phyloP scores from a whole-genome alignment of 2,329 filamentous ascomycete genomes.

The Monosporascus sp. region DNA sequence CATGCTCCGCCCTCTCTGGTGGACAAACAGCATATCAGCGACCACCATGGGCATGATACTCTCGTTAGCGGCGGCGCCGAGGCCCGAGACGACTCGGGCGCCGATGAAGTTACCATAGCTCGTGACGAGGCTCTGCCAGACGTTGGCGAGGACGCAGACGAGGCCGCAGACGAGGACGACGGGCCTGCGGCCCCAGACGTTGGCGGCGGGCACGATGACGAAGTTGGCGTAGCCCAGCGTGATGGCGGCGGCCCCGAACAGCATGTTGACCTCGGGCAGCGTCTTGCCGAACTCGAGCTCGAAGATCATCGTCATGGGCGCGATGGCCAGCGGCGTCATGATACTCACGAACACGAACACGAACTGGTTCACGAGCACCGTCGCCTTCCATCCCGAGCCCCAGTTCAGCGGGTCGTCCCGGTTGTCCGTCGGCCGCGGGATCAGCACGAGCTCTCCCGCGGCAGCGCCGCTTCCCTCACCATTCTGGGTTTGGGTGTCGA shows the following conservation, averaged over 20 bases:
- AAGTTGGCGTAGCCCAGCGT: constrained; percentile 31
- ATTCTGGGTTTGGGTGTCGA: constrained; percentile 3
- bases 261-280: constrained; percentile 28
- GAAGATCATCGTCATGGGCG: constrained; percentile 31
- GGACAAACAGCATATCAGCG: constrained; percentile 26
- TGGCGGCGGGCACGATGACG: constrained; percentile 26
- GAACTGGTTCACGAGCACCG: constrained; percentile 27
- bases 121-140: constrained; percentile 28
- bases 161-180: constrained; percentile 25
- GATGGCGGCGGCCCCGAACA: constrained; percentile 28
- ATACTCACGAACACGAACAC: constrained; percentile 31
- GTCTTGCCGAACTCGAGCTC: constrained; percentile 28
- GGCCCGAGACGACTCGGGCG: constrained; percentile 25
- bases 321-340: constrained; percentile 30
- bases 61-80: constrained; percentile 29
- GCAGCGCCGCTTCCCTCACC: neutral
- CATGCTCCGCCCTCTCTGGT: constrained; percentile 24
- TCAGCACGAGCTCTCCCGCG: constrained; percentile 15
- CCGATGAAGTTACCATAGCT: constrained; percentile 26
- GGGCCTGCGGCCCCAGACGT: constrained; percentile 28
- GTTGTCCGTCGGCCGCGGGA: constrained; percentile 18
- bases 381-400: constrained; percentile 25
- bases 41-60: constrained; percentile 31
- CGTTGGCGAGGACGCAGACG: constrained; percentile 25
- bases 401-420: constrained; percentile 27